Base-by-base conservation (phyloP, 169 alveolate genomes). In the Plasmodium falciparum region DNA sequence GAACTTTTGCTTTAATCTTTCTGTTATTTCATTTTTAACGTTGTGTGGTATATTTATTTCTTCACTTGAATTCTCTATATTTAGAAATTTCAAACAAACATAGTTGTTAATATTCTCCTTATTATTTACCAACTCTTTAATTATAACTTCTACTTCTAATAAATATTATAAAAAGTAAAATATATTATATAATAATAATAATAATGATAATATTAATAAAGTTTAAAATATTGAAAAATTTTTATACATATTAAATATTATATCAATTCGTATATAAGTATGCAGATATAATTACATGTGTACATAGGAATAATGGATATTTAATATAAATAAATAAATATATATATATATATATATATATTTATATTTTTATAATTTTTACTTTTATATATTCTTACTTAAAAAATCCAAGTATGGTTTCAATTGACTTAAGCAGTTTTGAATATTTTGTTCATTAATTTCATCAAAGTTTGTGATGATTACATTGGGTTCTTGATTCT, bases 401-500 rank as follows among this genome's bases (percentile, higher is more conserved):
- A 86, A 29, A 29, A 86, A 86, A 43, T 86, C 92, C 43, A 86
- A 86, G 47, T 86, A 89, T 12, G 89, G 93, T 13, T 75, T 74
- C 70, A 78, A 43, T 11, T 74, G 74, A 24, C 47, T 70, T 71
- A 75, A 49, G 45, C 89, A 78, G 43, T 76, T 47, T 43, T 54
- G 63, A 13, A 71, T 58, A 80, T 88, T 75, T 70, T 74, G 93
- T 43, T 94, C 93, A 26, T 78, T 93, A 20, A 94, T 88, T 56
- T 94, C 93, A 56, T 88, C 93, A 88, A 75, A 74, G 49, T 76
- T 88, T 8, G 52, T 69, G 8, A 88, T 73, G 20, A 88, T 73
- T 24, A 94, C 95, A 29, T 89, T 90, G 59, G 94, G 94, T 47
- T 92, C 95, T 49, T 90, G 76, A 17, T 80, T 93, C 43, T 72